Base-by-base conservation (phyloP, 1,284 basidiomycete species). In the Porphyrellus sp. region DNA sequence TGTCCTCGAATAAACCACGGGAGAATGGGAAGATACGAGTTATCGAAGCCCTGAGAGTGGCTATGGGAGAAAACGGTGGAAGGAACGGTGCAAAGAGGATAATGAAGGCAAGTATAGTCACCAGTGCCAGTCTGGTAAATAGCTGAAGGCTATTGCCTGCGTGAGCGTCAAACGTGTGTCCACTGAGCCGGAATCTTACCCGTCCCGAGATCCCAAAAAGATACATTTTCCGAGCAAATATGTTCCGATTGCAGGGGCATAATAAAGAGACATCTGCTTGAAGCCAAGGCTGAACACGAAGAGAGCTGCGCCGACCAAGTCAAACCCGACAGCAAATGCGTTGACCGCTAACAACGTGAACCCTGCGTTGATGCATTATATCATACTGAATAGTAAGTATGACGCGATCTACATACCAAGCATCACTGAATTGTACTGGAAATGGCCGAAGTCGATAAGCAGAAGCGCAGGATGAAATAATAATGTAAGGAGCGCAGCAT, bases 241-340 rank as follows among this genome's bases (percentile, higher is more conserved):
- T 0, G 85, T 81, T 35, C 92, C 89, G 20, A 95, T 80, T 1
- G 89, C 93, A 8, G 95, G 95, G 0, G 91, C 89, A 68, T 93
- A 98, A 69, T 96, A 97, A 12, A 98, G 74, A 5, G 91, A 87
- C 93, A 97, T 97, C 70, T 97, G 94, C 70, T 98, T 97, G 78
- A 97, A 97, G 4, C 87, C 80, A 16, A 98, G 77, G 59, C 89
- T 89, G 30, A 86, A 74, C 8, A 91, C 88, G 61, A 97, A 96
- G 56, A 77, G 83, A n/a, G 90, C 66, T 7, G 91, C 90, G 1
- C 91, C 94, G 0, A 84, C 59, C 4, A 90, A 68, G 66, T 98
- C 92, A 27, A 78, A 74, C 8, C 81, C 85, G 2, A 67, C 65
- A 6, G 85, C 81, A 47, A 95, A 89, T 59, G 80, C 82, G 59